These are phyloP conservation scores for Tricholomella constricta DNA, from an alignment of 768 basidiomycete species.

Conservation along the genomic window DNA sequence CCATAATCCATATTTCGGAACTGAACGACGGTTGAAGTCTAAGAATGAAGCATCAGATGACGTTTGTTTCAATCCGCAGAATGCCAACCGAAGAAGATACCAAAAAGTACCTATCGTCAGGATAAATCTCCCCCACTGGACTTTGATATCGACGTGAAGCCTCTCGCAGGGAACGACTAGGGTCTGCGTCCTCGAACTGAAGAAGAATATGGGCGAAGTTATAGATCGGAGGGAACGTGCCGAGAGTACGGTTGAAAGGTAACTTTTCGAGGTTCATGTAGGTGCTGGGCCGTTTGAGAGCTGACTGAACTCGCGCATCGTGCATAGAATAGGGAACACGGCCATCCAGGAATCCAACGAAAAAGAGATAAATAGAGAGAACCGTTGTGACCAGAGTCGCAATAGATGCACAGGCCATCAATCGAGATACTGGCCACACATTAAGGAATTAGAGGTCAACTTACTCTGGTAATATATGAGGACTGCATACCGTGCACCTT, in stretches of 20 bases:
- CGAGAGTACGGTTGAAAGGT: background rate
- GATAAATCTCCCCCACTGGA: slow-evolving; percentile 5
- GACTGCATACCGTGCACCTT: background rate
- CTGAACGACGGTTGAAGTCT: slow-evolving; percentile 13
- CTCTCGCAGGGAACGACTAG: background rate
- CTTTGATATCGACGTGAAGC: background rate
- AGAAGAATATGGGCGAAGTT: slow-evolving; percentile 1
- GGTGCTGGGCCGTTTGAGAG: background rate
- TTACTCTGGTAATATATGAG: background rate
- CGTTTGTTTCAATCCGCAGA: background rate
- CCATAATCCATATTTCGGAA: slow-evolving; percentile 12
- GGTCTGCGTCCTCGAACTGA: background rate
- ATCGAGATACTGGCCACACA: background rate
- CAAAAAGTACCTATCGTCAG: slow-evolving; percentile 13
- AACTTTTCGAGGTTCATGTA: slow-evolving; percentile 3
- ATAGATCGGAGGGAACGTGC: background rate
- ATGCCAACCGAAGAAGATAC: background rate
- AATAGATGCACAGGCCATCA: background rate
- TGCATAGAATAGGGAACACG: no score
- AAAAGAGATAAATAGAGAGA: background rate
- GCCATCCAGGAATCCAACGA: background rate
- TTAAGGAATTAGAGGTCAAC: background rate
- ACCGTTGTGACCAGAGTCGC: background rate
- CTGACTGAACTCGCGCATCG: no score
- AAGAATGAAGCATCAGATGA: background rate